phyloP scores from a whole-genome alignment of 2,329 filamentous ascomycete species.

The Chalaropsis thielavioides region DNA sequence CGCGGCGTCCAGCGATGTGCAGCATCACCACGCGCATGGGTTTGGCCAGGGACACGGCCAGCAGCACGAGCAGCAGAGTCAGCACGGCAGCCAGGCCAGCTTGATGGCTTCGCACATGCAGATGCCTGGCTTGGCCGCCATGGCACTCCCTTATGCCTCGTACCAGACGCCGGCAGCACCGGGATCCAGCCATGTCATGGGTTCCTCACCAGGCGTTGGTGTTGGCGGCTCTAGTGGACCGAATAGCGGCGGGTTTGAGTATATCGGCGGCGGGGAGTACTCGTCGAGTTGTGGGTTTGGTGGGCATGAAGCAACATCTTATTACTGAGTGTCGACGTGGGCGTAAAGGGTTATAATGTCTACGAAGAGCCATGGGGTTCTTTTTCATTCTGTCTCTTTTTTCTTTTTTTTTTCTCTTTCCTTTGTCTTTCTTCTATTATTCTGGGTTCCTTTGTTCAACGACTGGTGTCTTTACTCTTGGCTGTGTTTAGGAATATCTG shows the following conservation, averaged over 20 bases:
- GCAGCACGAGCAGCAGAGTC: neutral
- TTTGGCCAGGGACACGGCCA: neutral
- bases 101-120: neutral
- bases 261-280: constrained; percentile 12
- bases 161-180: neutral
- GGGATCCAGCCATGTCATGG: neutral
- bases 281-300: constrained; percentile 1
- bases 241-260: constrained; percentile 4
- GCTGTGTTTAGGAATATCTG: constrained; percentile 2
- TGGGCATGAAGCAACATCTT: neutral
- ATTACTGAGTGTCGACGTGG: neutral
- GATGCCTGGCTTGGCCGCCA: neutral
- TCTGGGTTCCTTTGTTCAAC: neutral
- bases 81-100: neutral
- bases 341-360: neutral
- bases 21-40: neutral
- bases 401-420: constrained; percentile 4
- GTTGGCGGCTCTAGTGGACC: neutral
- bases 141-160: neutral
- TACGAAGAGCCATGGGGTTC: neutral
- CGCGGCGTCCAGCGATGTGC: neutral
- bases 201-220: neutral
- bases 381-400: neutral
- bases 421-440: neutral
- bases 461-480: neutral